phyloP scores from a whole-genome alignment of 805 yeast species.

The Ogataea paradorogensis region DNA sequence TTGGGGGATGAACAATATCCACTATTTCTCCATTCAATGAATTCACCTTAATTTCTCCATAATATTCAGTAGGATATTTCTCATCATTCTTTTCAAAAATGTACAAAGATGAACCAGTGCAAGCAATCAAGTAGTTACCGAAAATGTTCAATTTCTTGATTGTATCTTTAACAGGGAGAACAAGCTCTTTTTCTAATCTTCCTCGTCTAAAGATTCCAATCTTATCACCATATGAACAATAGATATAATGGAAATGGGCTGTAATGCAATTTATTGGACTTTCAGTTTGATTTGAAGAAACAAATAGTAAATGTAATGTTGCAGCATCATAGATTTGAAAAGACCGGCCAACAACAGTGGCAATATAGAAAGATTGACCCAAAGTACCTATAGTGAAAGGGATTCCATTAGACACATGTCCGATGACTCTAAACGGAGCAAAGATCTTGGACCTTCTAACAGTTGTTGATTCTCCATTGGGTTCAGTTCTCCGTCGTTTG shows the following conservation, averaged over 20 bases:
- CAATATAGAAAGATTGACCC: conserved; percentile 84
- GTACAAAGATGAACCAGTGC: conserved; percentile 36
- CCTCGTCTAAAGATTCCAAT: conserved; percentile 87
- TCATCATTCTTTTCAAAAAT: conserved; percentile 34
- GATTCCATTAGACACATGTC: conserved; percentile 79
- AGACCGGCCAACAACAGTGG: conserved; percentile 83
- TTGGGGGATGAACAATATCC: conserved; percentile 76
- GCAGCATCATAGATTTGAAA: conserved; percentile 94
- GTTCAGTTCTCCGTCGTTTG: conserved; percentile 13
- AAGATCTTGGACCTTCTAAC: conserved; percentile 54
- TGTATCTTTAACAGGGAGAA: conserved; percentile 30
- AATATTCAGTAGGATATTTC: conserved; percentile 58
- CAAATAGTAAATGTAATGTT: conserved; percentile 78
- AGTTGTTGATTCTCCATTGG: not conserved
- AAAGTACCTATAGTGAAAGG: conserved; percentile 89
- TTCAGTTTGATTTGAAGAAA: conserved; percentile 75
- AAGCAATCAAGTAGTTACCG: conserved; percentile 73
- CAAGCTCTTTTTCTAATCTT: conserved; percentile 45
- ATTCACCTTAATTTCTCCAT: conserved; percentile 59
- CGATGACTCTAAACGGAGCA: conserved; percentile 83
- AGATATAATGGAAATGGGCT: conserved; percentile 82
- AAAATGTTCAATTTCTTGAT: conserved; percentile 58
- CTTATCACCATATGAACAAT: conserved; percentile 66
- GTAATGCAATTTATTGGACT: conserved; percentile 65
- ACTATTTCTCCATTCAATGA: conserved; percentile 70